Percentiles rank a stretch among this genome's conserved stretches.
phyloP scores from a whole-genome alignment of 2,329 filamentous ascomycete genomes.

The Aspergillus floridensis region DNA sequence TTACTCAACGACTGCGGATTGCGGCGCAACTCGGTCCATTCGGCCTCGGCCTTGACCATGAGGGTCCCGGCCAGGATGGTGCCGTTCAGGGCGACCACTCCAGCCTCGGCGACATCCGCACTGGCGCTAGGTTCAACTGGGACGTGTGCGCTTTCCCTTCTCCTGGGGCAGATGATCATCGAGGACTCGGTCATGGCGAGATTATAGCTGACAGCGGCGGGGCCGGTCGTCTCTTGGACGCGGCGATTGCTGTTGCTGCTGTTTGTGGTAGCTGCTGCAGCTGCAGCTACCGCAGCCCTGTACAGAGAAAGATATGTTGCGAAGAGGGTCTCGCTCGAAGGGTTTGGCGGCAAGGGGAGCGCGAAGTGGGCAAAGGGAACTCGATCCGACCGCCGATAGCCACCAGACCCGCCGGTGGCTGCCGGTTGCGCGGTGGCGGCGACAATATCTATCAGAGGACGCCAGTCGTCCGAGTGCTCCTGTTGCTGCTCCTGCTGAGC shows the following conservation, averaged over 20 bases:
- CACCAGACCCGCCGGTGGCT: constrained; percentile 12
- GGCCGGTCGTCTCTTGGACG: constrained; percentile 28
- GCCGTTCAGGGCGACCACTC: constrained; percentile 54
- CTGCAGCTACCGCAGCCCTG: constrained; percentile 34
- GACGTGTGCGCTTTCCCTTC: constrained; percentile 45
- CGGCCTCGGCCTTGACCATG: constrained; percentile 57
- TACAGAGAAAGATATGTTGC: constrained; percentile 44
- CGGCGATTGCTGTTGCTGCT: constrained; percentile 21
- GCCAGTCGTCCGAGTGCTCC: constrained; percentile 36
- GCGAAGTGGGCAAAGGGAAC: constrained; percentile 55
- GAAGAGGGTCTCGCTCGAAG: constrained; percentile 38
- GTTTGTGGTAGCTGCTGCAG: constrained; percentile 28
- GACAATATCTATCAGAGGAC: constrained; percentile 47
- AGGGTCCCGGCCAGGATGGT: constrained; percentile 57
- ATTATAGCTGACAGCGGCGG: constrained; percentile 56
- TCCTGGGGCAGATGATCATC: constrained; percentile 55
- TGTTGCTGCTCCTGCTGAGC: constrained; percentile 25
- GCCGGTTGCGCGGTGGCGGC: constrained; percentile 13
- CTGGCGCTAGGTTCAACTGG: constrained; percentile 38
- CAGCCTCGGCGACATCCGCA: constrained; percentile 28
- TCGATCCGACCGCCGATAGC: constrained; percentile 26
- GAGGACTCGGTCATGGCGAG: constrained; percentile 54
- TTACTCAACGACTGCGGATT: constrained; percentile 42
- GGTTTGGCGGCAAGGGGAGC: constrained; percentile 39
- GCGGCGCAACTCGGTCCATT: constrained; percentile 51